Base-by-base conservation (phyloP, 768 basidiomycete genomes). In the Hebeloma cylindrosporum region DNA sequence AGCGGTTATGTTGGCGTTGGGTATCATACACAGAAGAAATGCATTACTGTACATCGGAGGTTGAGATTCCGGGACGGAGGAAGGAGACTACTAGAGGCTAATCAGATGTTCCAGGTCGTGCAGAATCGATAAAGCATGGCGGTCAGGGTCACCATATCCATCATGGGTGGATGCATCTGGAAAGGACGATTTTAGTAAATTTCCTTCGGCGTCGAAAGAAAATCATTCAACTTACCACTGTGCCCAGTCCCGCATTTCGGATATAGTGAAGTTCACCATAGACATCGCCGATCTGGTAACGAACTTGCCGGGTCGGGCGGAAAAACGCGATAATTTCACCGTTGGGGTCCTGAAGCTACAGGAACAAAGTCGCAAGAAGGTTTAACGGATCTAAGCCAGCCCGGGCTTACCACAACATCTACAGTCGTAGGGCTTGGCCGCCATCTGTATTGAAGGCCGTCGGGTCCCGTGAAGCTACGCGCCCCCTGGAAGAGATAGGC, bases 111-210 rank as follows among this genome's bases (percentile, higher is more conserved):
- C 71, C 72, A 78, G 37, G 71, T 62, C 32, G 68, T 72, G 55
- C 84, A 86, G 64, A 88, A 87, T 36, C 90, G 83, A 68, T 87
- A 90, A 26, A 92, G 73, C 88, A 91, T 90, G 42, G 81, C 80
- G 21, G 88, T 88, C 54, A 92, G 81, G 20, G 84, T 85, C 49
- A 92, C 88, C 33, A 79, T 82, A 72, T 92, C 88, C 89, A 92
- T 92, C 65, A 92, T 83, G 53, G 89, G 89, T 40, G 88, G 88
- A 61, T 89, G 88, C 74, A 81, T 86, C 88, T 89, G 60, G 40
- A 40, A 21, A 20, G 35, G 40, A 30, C 26, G 40, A 21, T 39
- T 27, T 44, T 18, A 43, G 43, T 40, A 14, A 43, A 28, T 46
- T 37, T n/a, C n/a, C n/a, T n/a, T n/a, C n/a, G n/a, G n/a, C n/a